Conservation (phyloP, 2,329 filamentous ascomycete species). For the Alternaria metachromatica region DNA sequence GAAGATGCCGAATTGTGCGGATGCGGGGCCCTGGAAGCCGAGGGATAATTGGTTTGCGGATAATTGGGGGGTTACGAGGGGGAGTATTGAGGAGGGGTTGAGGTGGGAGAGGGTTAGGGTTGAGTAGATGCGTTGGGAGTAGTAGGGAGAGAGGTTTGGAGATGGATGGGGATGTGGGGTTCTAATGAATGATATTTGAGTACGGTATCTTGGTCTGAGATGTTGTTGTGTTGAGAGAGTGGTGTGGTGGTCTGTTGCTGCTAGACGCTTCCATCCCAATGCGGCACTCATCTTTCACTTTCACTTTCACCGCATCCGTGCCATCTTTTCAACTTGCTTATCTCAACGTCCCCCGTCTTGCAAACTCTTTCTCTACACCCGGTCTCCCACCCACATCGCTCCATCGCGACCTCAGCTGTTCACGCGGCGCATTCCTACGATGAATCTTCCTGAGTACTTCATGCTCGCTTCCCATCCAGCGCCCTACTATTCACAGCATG, state of each 20-base stretch:
- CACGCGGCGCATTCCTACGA: not conserved
- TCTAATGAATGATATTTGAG: not conserved
- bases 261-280: not conserved
- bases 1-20: constrained; percentile 57
- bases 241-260: not conserved
- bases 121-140: not conserved
- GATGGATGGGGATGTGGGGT: not conserved
- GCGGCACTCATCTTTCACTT: not conserved
- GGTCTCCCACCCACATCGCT: not conserved
- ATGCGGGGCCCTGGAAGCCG: constrained; percentile 53
- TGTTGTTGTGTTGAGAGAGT: not conserved
- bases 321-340: not conserved
- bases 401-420: not conserved
- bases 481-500: not conserved
- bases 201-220: accelerated
- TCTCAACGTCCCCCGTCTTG: not conserved
- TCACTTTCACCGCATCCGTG: not conserved
- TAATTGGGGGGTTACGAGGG: constrained; percentile 51
- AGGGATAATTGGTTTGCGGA: constrained; percentile 55
- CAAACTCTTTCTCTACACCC: not conserved
- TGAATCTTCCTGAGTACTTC: not conserved
- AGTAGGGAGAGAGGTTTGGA: not conserved
- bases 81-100: constrained; percentile 51
- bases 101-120: constrained; percentile 39
- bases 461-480: not conserved